These are phyloP conservation scores for Rhizophora apiculata DNA, from an alignment of 345 rosid species.

Conservation along the genomic window DNA sequence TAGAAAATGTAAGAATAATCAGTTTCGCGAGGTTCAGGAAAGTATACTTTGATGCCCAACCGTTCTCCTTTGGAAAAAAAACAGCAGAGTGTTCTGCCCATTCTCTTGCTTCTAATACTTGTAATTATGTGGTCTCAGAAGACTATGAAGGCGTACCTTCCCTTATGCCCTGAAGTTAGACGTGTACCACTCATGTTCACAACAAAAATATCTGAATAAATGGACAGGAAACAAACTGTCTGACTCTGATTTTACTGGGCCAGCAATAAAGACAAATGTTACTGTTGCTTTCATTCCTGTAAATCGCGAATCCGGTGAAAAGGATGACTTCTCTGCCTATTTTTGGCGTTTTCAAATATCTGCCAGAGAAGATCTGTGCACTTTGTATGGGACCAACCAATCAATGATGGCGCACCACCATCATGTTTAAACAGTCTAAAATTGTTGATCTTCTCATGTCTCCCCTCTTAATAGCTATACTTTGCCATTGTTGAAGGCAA, in stretches of 20 bases:
- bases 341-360: neutral
- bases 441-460: neutral
- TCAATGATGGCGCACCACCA: neutral
- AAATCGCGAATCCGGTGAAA: no score
- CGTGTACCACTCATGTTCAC: constrained; percentile 33
- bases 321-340: neutral
- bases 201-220: constrained; percentile 33
- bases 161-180: constrained; percentile 28
- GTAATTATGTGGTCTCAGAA: constrained; percentile 16
- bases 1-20: constrained; percentile 19
- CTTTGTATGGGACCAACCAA: neutral
- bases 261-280: no score
- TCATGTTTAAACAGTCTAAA: neutral
- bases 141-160: constrained; percentile 28
- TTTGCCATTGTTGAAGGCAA: no score
- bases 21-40: constrained; percentile 13
- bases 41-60: constrained; percentile 12
- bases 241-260: neutral
- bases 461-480: no score
- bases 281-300: no score
- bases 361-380: neutral
- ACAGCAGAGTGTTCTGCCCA: constrained; percentile 23
- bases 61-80: constrained; percentile 21
- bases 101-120: constrained; percentile 13
- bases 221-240: constrained; percentile 14